Base-by-base conservation (phyloP, 2,329 filamentous ascomycete genomes). In the Curvularia sp. region DNA sequence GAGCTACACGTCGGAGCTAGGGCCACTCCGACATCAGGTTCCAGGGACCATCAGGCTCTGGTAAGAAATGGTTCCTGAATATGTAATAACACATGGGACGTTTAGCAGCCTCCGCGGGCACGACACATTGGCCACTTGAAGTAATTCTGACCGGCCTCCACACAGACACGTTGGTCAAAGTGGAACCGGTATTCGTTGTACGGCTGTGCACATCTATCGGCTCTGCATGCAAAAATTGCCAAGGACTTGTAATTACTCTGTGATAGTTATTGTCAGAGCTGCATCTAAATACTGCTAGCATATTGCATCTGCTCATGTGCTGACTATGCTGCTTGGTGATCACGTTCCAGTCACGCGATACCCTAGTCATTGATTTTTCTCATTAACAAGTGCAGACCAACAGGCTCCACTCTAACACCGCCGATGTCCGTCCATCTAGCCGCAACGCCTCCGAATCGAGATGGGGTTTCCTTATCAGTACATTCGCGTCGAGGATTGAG, bases 381-480 rank as follows among this genome's bases (percentile, higher is more conserved):
- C 23, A 25, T 49, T 36, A 19, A 54, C 21, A 21, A 23, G 9
- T 54, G 30, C 39, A 49, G 32, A 19, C 51, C 19, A 46, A 47
- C 45, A 47, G 41, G n/a, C 27, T 43, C 50, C 51, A 55, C 51
- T 49, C 5, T 21, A 9, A 49, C 18, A 19, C 49, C 21, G 46
- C 56, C 56, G 50, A 59, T 59, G 47, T 39, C 23, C 46, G 46
- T 47, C 39, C 18, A 47, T 34, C 19, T 55, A 19, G 18, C 46
- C 46, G n/a, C 34, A 50, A 47, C 27, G 45, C 52, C 50, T 43
- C 36, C 15, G 13, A 47, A 59, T 59, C 51, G 47, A 21, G 50
- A 58, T 54, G 50, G 25, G 13, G 28, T 19, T 34, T 45, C 38
- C 46, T 36, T 38, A 59, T 55, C 39, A 50, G 34, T 15, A n/a